Evolutionary conservation across 257 asterid species (phyloP).

Genomic region (Nicotiana paniculata): DNA sequence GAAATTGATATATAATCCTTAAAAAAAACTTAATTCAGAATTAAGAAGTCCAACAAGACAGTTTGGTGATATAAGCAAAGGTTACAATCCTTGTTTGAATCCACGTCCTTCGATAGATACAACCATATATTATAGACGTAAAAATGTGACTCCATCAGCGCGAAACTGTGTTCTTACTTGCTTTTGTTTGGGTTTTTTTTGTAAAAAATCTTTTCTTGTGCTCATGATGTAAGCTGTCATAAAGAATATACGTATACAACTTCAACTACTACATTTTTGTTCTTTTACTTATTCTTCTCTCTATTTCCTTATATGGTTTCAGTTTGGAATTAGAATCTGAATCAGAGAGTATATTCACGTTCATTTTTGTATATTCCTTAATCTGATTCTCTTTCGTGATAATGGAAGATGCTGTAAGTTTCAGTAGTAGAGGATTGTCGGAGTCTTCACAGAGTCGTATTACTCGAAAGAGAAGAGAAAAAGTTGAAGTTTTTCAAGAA

Average conservation of each 20-base stretch:
- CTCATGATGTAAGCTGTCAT: conserved; percentile 39
- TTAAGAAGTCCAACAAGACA: conserved; percentile 14
- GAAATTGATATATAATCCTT: conserved; percentile 28
- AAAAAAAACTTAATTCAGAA: background rate
- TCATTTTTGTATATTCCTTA: conserved; percentile 22
- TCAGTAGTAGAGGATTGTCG: conserved; percentile 55
- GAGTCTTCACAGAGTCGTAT: conserved; percentile 52
- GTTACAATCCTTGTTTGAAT: conserved; percentile 43
- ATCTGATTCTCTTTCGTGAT: background rate
- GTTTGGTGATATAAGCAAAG: conserved; percentile 56
- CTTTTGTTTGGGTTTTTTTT: background rate
- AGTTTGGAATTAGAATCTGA: conserved; percentile 47
- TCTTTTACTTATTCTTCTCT: background rate
- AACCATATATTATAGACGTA: background rate
- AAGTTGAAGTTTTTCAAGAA: conserved; percentile 63
- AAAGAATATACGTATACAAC: conserved; percentile 32
- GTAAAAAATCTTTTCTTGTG: background rate
- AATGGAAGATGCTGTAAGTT: conserved; percentile 81
- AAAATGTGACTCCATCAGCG: background rate
- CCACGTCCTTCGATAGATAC: conserved; percentile 45
- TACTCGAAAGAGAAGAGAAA: conserved; percentile 52
- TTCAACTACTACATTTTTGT: conserved; percentile 26
- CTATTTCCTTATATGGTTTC: conserved; percentile 6
- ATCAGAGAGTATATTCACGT: conserved; percentile 44
- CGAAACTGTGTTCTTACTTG: conserved; percentile 19